Evolutionary conservation across 148 eudicot genomes (phyloP), one percentile per base, ranked within the genome.

Genomic region (Spergularia bocconei): DNA sequence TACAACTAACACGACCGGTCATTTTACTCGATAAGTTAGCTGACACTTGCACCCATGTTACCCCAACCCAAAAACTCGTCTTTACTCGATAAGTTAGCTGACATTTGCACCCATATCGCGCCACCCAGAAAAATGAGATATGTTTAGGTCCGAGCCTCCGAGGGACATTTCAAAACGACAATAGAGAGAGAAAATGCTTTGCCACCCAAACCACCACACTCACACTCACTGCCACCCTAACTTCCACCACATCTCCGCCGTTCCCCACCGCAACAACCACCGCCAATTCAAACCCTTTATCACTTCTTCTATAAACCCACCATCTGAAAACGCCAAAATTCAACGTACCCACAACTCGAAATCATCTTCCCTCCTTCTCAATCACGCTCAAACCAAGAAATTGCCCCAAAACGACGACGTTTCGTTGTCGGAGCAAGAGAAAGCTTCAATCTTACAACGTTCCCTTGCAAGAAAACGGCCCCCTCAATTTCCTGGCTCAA

Each of bases 401-500:
- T 38, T 23, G 25, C 83, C 51, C 5, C 81, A 56, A 41, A 60
- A 77, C 77, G 73, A 79, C 68, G 71, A 8, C 64, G 75, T 61
- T 56, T 74, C 57, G 5, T 13, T 67, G 0, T 70, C 85, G 15
- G 71, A 80, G 15, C 76, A 85, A 62, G 87, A 86, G 17, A 84
- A 75, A 74, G 84, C 73, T n/a, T 78, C 82, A 73, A 80, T 88
- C 70, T 75, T 91, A 13, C 88, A 91, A 69, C 69, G 91, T 15
- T 81, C 98, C 41, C 79, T 89, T 14, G 72, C 79, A 2, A 78
- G 84, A 44, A 93, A 86, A 79, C 82, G 87, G 16, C 73, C 87
- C 67, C 94, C 97, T 13, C 88, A 79, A 76, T 93, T 93, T 29
- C 97, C 98, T 0, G 98, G 98, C 19, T 91, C 98, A n/a, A 84